Percentiles rank a stretch among this genome's conserved stretches.
These are phyloP conservation scores for Sphaerosporella brunnea DNA, from an alignment of 495 filamentous ascomycete genomes.

Conservation along the genomic window DNA sequence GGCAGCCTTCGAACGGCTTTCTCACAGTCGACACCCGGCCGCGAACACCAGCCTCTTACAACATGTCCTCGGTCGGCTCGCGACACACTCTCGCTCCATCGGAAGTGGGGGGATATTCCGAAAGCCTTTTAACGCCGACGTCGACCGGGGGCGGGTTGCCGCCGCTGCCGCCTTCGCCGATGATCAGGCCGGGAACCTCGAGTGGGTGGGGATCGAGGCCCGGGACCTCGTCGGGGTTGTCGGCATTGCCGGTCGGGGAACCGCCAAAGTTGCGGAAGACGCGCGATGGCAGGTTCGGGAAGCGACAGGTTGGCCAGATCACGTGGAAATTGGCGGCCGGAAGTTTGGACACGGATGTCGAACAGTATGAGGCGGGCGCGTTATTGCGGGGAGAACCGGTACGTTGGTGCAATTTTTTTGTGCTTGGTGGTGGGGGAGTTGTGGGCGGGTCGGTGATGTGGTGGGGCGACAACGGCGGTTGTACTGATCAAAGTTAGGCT, in stretches of 20 bases:
- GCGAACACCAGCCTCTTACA: not conserved
- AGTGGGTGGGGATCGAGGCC: too few species aligned
- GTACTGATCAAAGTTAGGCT: conserved; percentile 34
- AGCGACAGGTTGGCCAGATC: not conserved
- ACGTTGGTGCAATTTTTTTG: not conserved
- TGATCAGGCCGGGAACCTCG: not conserved
- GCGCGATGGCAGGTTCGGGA: not conserved
- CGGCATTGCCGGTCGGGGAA: too few species aligned
- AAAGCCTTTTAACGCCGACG: not conserved
- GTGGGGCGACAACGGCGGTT: not conserved
- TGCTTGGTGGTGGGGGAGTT: conserved; percentile 8
- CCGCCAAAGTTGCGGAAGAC: too few species aligned
- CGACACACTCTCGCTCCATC: not conserved
- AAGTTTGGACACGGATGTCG: not conserved
- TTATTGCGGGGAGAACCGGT: conserved; percentile 3
- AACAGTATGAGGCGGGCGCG: not conserved
- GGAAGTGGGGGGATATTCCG: not conserved
- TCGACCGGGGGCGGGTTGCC: not conserved
- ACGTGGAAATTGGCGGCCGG: not conserved
- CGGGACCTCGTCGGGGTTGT: conserved; percentile 1
- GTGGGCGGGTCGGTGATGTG: not conserved
- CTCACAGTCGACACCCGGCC: too few species aligned
- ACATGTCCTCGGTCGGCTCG: not conserved
- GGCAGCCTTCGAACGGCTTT: not conserved
- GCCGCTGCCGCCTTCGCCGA: not conserved